These are phyloP conservation scores for Picochlorum sp. DNA, from an alignment of 139 green algal species.

Conservation along the genomic window DNA sequence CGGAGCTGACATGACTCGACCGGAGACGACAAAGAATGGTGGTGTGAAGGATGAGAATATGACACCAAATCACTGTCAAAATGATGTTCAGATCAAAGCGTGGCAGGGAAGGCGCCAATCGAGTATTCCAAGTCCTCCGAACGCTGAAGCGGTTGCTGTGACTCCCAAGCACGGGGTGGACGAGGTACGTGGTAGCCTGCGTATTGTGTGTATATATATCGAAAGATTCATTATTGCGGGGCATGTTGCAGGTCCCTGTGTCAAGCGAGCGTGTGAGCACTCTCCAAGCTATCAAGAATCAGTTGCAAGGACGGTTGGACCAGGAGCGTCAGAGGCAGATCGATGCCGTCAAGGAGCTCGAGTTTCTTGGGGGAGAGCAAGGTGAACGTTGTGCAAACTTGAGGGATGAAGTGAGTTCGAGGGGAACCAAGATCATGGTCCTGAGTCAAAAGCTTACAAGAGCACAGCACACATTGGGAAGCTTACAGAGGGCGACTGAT, in stretches of 20 bases:
- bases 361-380: not conserved
- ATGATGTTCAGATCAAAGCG: no score
- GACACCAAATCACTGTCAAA: no score
- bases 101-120: no score
- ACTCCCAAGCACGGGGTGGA: no score
- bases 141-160: no score
- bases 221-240: not conserved
- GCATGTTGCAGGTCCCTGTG: not conserved
- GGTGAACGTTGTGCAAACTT: not conserved
- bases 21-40: no score
- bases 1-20: no score
- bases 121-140: no score
- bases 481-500: constrained; percentile 5
- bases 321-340: not conserved
- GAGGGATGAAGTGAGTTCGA: not conserved
- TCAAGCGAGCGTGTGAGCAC: not conserved
- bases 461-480: not conserved
- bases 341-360: not conserved
- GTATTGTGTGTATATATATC: no score
- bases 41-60: no score
- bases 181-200: no score
- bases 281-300: not conserved
- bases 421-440: not conserved
- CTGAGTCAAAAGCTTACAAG: constrained; percentile 14
- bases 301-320: constrained; percentile 3